Evolutionary conservation across 495 filamentous ascomycete species (phyloP).

Genomic region (Penicillium coprophilum): DNA sequence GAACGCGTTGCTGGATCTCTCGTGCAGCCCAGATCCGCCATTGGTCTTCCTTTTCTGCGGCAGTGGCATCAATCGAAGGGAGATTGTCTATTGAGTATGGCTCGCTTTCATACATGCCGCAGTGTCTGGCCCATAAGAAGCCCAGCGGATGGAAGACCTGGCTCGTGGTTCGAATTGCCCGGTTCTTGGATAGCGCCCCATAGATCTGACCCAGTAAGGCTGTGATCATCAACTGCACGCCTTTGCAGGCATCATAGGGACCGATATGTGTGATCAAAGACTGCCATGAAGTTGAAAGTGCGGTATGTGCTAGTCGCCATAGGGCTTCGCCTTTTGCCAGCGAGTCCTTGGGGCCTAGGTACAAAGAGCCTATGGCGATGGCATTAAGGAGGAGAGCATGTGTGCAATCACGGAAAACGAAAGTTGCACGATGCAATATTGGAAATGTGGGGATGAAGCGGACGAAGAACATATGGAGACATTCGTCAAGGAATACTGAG

Average conservation of each 20-base stretch:
- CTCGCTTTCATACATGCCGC: slow-evolving; percentile 44
- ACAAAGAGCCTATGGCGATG: slow-evolving; percentile 52
- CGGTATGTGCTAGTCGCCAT: slow-evolving; percentile 50
- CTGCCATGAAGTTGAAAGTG: slow-evolving; percentile 53
- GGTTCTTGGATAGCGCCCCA: slow-evolving; percentile 48
- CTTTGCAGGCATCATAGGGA: slow-evolving; percentile 46
- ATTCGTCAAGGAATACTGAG: slow-evolving; percentile 51
- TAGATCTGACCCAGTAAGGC: slow-evolving; percentile 49
- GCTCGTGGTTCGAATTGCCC: slow-evolving; percentile 45
- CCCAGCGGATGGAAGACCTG: slow-evolving; percentile 50
- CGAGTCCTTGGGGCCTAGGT: slow-evolving; percentile 47
- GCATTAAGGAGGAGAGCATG: slow-evolving; percentile 49
- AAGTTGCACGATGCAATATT: slow-evolving; percentile 48
- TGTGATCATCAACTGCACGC: slow-evolving; percentile 49
- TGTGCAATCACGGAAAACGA: slow-evolving; percentile 51
- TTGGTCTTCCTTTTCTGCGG: slow-evolving; percentile 39
- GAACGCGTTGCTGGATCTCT: slow-evolving; percentile 48
- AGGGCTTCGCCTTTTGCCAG: slow-evolving; percentile 49
- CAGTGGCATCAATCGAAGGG: slow-evolving; percentile 33
- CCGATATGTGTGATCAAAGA: slow-evolving; percentile 47
- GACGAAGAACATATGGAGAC: slow-evolving; percentile 52
- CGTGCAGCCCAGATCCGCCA: slow-evolving; percentile 48
- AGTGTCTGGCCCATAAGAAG: slow-evolving; percentile 52
- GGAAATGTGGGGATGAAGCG: slow-evolving; percentile 52
- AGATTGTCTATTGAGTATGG: slow-evolving; percentile 39